Base-by-base conservation (phyloP, 2,329 filamentous ascomycete genomes). In the Daldinia eschscholtzii region DNA sequence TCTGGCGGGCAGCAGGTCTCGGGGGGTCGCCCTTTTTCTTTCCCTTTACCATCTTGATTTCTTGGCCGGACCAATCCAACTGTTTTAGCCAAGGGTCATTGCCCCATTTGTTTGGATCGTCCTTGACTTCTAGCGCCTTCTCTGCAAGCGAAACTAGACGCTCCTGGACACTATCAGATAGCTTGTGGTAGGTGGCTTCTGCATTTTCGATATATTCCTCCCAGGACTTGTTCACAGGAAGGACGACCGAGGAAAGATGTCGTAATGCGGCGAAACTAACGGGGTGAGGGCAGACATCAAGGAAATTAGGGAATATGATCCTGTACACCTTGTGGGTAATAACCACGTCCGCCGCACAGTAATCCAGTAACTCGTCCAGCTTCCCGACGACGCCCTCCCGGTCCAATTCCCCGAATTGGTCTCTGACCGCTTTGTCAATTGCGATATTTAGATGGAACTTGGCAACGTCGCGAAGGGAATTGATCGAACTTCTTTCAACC, bases 251-350 rank as follows among this genome's bases (percentile, higher is more conserved):
- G 0, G 94, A 94, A n/a, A 99, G 86, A 78, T 98, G 96, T 15
- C 96, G 88, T 18, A 99, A 85, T 1, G 96, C 96, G 2, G 93
- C 95, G 76, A 99, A 99, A 81, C 94, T 98, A 76, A 99, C 96
- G 0, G 96, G 96, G 80, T 99, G 97, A 0, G 96, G 96, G 77
- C 96, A 99, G 28, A 92, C 93, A 50, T 93, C 86, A 20, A 98
- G 83, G 75, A 98, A 99, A 65, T 92, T 91, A 0, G 94, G 93
- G 70, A 99, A 96, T 1, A 98, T 94, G 67, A 93, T 93, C 78
- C 93, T 91, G 81, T 95, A 99, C n/a, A 99, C 92, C 55, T 90
- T 89, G 75, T 99, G 96, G 0, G 96, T 99, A 73, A 98, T 90
- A 39, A 91, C 89, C 18, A 99, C 96, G 81, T 99, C 96, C 1